Evolutionary conservation across 177 flowering plant species (phyloP), one percentile per base, ranked within the genome.

Genomic region (Vitis hybrid): DNA sequence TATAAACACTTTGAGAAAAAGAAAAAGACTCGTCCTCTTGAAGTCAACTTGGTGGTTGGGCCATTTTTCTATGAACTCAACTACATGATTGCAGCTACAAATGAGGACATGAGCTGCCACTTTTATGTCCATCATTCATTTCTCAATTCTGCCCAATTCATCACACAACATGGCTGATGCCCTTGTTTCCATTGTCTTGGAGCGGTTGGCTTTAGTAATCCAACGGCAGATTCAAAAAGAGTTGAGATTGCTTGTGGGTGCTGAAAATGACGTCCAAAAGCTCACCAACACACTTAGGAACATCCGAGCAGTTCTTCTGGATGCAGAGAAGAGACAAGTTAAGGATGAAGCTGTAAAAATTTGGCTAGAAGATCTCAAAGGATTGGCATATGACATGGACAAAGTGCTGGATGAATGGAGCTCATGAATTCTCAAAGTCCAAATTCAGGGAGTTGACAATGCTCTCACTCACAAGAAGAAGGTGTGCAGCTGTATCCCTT

Each of bases 291-390:
- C 30, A 4, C 64, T 65, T 11, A 0, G 1, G 11, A 19, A 10
- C 9, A 57, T 65, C 21, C 2, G 54, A 12, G 69, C 79, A 2
- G 77, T 73, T 58, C 70, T 79, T 2, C 14, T 1, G 30, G 82
- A 79, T 67, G 82, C 82, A 3, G 82, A 76, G 64, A 60, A 64
- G 24, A 72, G 62, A 12, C 70, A 52, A 54, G n/a, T 66, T 32
- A 66, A 11, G 40, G 70, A 66, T 2, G 13, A 52, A 1, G 2
- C n/a, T 4, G 70, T 66, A 32, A 11, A 10, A 9, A n/a, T 10
- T 11, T 72, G 75, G 75, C 9, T 72, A 18, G 70, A 59, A 9
- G 35, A 72, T 52, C 74, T 72, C 35, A 58, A 51, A 18, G 74
- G 16, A 12, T 30, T 72, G 6, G 52, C 75, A 11, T 65, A 64